Evolutionary conservation across 208 protist genomes (phyloP).

Genomic region (Leishmania aethiopica): DNA sequence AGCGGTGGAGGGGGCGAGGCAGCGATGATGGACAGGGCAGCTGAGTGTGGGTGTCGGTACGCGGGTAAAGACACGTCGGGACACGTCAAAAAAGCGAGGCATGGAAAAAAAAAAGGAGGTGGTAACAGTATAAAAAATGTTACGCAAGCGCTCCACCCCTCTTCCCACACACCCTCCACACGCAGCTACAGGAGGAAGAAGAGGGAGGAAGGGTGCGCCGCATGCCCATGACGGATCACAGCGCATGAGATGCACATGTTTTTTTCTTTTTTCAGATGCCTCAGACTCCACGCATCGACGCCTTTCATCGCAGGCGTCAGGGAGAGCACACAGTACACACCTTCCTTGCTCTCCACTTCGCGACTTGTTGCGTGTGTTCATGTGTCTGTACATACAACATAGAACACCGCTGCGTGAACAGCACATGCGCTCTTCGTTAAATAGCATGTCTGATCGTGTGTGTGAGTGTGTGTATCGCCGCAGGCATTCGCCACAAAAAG

Average conservation of each 20-base stretch:
- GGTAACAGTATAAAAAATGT: not conserved
- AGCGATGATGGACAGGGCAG: not conserved
- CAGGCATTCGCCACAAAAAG: constrained; percentile 3
- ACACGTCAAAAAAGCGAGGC: not conserved
- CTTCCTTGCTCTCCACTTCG: not conserved
- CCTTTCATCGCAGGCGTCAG: not conserved
- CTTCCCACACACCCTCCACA: not conserved
- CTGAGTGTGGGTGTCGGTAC: not conserved
- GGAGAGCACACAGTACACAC: constrained; percentile 1
- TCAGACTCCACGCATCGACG: not conserved
- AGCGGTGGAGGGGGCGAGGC: not conserved
- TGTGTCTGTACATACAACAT: not conserved
- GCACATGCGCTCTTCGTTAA: not conserved
- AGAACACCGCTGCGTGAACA: not conserved
- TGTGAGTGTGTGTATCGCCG: not conserved
- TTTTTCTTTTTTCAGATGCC: not conserved
- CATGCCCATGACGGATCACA: no score
- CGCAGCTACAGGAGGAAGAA: not conserved
- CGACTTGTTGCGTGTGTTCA: not conserved
- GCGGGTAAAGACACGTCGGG: not conserved
- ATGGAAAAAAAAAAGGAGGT: not conserved
- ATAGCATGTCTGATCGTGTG: not conserved
- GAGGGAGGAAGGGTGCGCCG: not conserved
- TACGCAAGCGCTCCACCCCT: not conserved
- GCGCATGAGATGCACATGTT: not conserved